Evolutionary conservation across 345 rosid species (phyloP), one percentile per base, ranked within the genome.

Genomic region (Mallotus nudiflorus): DNA sequence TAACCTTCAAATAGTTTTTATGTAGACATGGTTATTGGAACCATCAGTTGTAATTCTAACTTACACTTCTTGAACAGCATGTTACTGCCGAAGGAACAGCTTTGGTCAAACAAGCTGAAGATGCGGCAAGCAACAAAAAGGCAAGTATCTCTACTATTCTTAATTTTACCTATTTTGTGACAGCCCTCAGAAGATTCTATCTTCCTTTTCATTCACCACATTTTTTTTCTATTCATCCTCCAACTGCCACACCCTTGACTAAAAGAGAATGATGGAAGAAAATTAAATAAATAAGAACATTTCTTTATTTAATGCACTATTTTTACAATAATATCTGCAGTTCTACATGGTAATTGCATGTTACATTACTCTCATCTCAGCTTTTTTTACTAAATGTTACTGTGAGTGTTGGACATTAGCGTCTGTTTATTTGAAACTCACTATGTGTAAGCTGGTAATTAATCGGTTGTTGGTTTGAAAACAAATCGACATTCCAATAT

Each of bases 51-150:
- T n/a, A 22, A 52, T 20, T 40, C 22, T 16, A 7, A 40, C 16
- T 45, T 5, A 35, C 50, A 3, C 2, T 59, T 22, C 48, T 67
- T 54, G 29, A 9, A 50, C 79, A 82, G 82, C 85, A 82, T 40
- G 68, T 82, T 44, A 66, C 70, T 25, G 76, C 66, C 53, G 78
- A 82, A 71, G 84, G 82, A 4, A 75, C 75, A 18, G 77, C 75
- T 59, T 65, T 82, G 76, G 74, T 84, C 22, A 70, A 70, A 56
- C 88, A 64, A 57, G 79, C 80, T 65, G 88, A 84, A 45, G 84
- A 82, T 60, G 80, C 79, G 10, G 77, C 80, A 53, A 70, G 75
- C 66, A 80, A 67, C 68, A 65, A 73, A 62, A 73, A 78, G 82
- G 84, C 78, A 11, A 14, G 73, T 51, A 28, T 61, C 20, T 16